These are phyloP conservation scores for Craterostigma plantagineum DNA, from an alignment of 257 asterid species.

Conservation along the genomic window DNA sequence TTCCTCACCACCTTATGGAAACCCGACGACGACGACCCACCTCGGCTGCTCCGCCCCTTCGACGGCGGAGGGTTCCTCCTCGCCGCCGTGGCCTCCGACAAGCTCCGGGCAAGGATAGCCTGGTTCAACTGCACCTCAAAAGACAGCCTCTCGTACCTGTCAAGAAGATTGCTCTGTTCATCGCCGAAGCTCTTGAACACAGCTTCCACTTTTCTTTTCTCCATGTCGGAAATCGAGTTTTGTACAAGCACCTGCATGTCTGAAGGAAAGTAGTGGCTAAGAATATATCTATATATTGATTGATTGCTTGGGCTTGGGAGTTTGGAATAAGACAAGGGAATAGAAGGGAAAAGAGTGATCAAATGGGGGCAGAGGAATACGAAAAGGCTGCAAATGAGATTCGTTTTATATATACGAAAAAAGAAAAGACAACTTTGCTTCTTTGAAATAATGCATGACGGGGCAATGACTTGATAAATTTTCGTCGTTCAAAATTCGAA, in stretches of 20 bases:
- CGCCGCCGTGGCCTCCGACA: constrained; percentile 40
- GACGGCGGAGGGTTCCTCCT: constrained; percentile 12
- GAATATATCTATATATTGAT: too few species aligned
- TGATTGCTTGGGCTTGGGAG: too few species aligned
- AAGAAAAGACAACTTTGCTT: too few species aligned
- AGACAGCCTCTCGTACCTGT: constrained; percentile 60
- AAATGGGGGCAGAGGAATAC: too few species aligned
- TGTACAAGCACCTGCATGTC: neutral
- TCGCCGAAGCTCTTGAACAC: constrained; percentile 37
- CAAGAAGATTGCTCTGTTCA: constrained; percentile 67
- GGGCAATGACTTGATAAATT: too few species aligned
- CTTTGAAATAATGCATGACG: too few species aligned
- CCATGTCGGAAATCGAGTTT: neutral
- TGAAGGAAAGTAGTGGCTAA: too few species aligned
- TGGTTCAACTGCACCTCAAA: constrained; percentile 70
- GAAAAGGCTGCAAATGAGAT: too few species aligned
- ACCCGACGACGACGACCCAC: constrained; percentile 11
- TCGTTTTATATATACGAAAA: too few species aligned
- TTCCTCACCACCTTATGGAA: constrained; percentile 43
- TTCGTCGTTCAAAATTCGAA: too few species aligned
- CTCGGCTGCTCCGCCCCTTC: constrained; percentile 7
- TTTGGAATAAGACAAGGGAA: too few species aligned
- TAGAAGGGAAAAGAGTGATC: too few species aligned
- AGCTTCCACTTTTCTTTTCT: neutral
- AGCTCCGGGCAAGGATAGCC: constrained; percentile 70